Base-by-base conservation (phyloP, 768 basidiomycete species). In the Serendipita vermifera region DNA sequence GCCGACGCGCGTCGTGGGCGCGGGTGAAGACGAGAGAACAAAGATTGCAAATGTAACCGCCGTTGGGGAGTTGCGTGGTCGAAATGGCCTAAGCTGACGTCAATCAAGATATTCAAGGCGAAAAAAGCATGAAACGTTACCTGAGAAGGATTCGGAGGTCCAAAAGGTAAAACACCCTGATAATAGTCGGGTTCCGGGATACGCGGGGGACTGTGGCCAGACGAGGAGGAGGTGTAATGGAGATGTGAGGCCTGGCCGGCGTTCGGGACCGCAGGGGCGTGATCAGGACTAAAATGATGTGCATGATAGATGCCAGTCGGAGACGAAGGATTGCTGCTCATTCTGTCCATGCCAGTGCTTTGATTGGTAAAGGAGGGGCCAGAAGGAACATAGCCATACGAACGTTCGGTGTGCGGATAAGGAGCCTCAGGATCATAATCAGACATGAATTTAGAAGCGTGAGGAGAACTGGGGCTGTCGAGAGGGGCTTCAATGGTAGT, bases 11-110 rank as follows among this genome's bases (percentile, higher is more conserved):
- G 67, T 90, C 87, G 65, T 90, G 87, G 65, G 86, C 84, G 39
- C 87, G 79, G 64, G 87, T 87, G 72, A 90, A 90, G 20, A 86
- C 87, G 59, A 88, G 67, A 9, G 85, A 76, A 66, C 87, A 90
- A 60, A 87, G 66, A 61, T 83, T 81, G 59, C 83, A 85, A 7
- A 77, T 72, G 62, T 79, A 85, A 17, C 82, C 82, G 35, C 81
- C 75, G 15, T 72, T 66, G 5, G 80, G 76, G n/a, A 80, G n/a
- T 26, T 22, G 46, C n/a, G 32, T 51, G 46, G 32, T 22, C 9
- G 46, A 31, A 29, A 51, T 51, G 9, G 26, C 15, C 46, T 51
- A 24, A 15, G 13, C 14, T 38, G 17, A 17, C 36, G 36, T 13
- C 14, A 38, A 38, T 38, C 14, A 38, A 17, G 17, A 11, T 43